Conservation (phyloP, 1,284 basidiomycete species). For the Trametes polyzona region DNA sequence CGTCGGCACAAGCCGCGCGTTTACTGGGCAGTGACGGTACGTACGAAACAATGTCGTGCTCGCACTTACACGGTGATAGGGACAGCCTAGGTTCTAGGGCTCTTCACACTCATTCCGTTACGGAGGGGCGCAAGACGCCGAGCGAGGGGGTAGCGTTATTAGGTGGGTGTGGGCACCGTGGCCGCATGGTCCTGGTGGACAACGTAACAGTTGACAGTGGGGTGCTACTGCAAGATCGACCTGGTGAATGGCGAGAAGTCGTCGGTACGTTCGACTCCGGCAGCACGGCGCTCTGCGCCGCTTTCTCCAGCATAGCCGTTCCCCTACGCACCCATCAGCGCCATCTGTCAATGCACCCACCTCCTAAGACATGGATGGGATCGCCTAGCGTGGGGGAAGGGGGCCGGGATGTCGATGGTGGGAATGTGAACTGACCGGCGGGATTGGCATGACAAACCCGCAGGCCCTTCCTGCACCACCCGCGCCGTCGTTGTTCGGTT, state of each 20-base stretch:
- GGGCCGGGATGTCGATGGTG: not conserved
- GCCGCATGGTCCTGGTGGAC: not conserved
- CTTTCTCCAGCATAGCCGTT: not conserved
- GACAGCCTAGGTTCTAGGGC: not conserved
- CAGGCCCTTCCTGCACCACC: not conserved
- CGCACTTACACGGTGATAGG: not conserved
- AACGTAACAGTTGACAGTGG: not conserved
- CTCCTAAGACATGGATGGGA: not conserved
- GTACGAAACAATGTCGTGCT: not conserved
- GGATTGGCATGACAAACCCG: not conserved
- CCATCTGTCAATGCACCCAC: not conserved
- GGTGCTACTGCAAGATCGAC: not conserved
- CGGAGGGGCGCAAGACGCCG: too few species aligned
- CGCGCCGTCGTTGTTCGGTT: not conserved
- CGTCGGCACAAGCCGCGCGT: not conserved
- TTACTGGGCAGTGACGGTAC: constrained; percentile 1
- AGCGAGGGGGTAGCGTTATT: too few species aligned
- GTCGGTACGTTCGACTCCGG: not conserved
- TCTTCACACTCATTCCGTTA: not conserved
- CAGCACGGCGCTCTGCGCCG: not conserved
- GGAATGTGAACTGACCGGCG: not conserved
- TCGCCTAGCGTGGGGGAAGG: not conserved
- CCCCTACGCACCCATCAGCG: not conserved
- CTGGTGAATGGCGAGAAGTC: not conserved
- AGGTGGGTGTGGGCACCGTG: not conserved